Conservation (phyloP, 1,284 basidiomycete species). For the Apiotrichum laibachii region DNA sequence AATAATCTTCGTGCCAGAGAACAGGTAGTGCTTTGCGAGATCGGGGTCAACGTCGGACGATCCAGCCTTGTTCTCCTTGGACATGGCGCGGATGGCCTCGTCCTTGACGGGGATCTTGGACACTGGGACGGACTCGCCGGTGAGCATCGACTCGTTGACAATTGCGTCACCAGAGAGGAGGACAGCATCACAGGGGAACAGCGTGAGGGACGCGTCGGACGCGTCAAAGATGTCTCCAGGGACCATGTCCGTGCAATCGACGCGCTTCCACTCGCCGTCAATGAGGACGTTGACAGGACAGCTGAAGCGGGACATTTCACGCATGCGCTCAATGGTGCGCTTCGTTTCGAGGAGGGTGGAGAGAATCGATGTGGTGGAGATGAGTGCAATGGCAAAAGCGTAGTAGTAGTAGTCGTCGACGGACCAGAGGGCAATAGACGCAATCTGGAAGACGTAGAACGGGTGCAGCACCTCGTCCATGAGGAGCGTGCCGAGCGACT, state of each 20-base stretch:
- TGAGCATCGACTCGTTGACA: conserved; percentile 81
- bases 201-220: conserved; percentile 67
- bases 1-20: conserved; percentile 88
- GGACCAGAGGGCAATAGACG: conserved; percentile 90
- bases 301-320: conserved; percentile 90
- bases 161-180: conserved; percentile 58
- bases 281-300: conserved; percentile 74
- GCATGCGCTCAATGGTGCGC: conserved; percentile 90
- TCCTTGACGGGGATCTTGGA: conserved; percentile 63
- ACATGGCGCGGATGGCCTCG: conserved; percentile 69
- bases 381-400: conserved; percentile 93
- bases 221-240: conserved; percentile 93
- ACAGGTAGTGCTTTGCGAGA: conserved; percentile 81
- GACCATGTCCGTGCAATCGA: conserved; percentile 77
- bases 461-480: conserved; percentile 94
- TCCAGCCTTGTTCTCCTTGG: conserved; percentile 60
- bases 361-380: conserved; percentile 79
- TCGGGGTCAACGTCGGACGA: conserved; percentile 66
- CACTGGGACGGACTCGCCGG: conserved; percentile 71
- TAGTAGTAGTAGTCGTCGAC: conserved; percentile 96
- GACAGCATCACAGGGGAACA: conserved; percentile 80
- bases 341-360: conserved; percentile 91
- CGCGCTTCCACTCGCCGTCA: conserved; percentile 68
- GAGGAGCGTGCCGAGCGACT: conserved; percentile 74
- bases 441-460: conserved; percentile 98